phyloP scores from a whole-genome alignment of 768 basidiomycete genomes.

The Sporobolomyces pararoseus region DNA sequence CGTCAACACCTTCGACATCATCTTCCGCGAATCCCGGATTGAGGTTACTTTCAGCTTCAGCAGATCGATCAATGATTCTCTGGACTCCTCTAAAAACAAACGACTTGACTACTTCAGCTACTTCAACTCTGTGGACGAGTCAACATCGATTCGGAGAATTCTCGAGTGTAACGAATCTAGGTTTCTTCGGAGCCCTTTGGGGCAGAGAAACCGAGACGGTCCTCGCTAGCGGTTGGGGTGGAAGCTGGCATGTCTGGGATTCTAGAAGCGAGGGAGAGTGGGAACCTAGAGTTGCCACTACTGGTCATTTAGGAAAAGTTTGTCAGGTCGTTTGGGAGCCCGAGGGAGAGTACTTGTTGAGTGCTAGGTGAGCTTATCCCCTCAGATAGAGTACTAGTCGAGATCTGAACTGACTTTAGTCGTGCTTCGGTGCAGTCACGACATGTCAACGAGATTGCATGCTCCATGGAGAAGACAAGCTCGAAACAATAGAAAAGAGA shows the following conservation, averaged over 20 bases:
- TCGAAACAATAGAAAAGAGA: slow-evolving; percentile 9
- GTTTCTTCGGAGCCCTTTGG: slow-evolving; percentile 91
- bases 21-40: slow-evolving; percentile 24
- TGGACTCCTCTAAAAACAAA: slow-evolving; percentile 68
- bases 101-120: slow-evolving; percentile 16
- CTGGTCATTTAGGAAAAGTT: slow-evolving; percentile 79
- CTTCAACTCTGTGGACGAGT: slow-evolving; percentile 80
- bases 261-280: slow-evolving; percentile 54
- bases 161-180: slow-evolving; percentile 77
- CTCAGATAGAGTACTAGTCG: too few relatives aligned
- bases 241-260: slow-evolving; percentile 86
- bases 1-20: neutral
- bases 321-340: slow-evolving; percentile 83
- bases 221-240: slow-evolving; percentile 88
- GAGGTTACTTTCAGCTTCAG: slow-evolving; percentile 82
- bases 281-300: slow-evolving; percentile 71
- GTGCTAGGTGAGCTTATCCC: slow-evolving; percentile 74
- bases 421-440: slow-evolving; percentile 57
- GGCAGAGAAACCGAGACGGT: slow-evolving; percentile 60
- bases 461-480: slow-evolving; percentile 54
- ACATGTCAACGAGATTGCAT: slow-evolving; percentile 89
- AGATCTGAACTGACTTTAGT: neutral
- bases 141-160: slow-evolving; percentile 88
- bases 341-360: slow-evolving; percentile 76
- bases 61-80: slow-evolving; percentile 89